phyloP scores from a whole-genome alignment of 2,329 filamentous ascomycete species.

The Ramularia endophylla region DNA sequence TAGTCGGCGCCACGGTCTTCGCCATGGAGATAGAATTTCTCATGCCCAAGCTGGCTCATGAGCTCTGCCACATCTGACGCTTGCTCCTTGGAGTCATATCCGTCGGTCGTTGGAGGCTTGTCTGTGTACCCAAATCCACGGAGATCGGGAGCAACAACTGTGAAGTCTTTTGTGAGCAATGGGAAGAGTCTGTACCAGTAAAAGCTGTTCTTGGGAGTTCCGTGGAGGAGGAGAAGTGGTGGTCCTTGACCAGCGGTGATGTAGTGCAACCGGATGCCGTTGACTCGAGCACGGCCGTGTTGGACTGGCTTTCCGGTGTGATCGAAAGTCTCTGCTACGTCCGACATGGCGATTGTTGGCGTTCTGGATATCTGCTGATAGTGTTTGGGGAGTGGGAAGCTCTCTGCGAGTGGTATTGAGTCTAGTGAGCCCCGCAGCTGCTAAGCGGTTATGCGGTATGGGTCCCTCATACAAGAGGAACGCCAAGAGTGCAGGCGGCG shows the following conservation, averaged over 20 bases:
- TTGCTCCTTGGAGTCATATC: constrained; percentile 34
- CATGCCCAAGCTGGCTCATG: constrained; percentile 31
- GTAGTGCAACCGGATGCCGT: constrained; percentile 31
- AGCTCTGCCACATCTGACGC: constrained; percentile 32
- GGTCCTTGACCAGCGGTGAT: constrained; percentile 28
- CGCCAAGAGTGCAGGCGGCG: too few species aligned
- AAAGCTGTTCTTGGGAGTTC: constrained; percentile 30
- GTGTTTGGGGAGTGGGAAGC: too few species aligned
- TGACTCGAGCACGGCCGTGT: constrained; percentile 28
- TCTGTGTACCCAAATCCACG: constrained; percentile 36
- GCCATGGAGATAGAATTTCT: constrained; percentile 32
- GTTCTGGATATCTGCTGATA: too few species aligned
- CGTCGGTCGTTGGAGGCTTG: constrained; percentile 34
- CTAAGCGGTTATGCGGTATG: too few species aligned
- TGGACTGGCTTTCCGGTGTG: constrained; percentile 23
- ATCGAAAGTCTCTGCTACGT: constrained; percentile 28
- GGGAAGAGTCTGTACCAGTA: constrained; percentile 36
- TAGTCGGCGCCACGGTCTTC: constrained; percentile 34
- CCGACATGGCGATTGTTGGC: constrained; percentile 6
- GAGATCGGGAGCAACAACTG: constrained; percentile 33
- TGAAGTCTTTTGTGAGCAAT: constrained; percentile 32
- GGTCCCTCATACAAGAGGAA: too few species aligned
- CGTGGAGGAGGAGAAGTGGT: constrained; percentile 27
- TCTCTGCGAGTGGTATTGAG: too few species aligned
- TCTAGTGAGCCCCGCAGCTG: too few species aligned